Conservation (phyloP, 768 basidiomycete genomes). For the Pleurotus ostreatus region DNA sequence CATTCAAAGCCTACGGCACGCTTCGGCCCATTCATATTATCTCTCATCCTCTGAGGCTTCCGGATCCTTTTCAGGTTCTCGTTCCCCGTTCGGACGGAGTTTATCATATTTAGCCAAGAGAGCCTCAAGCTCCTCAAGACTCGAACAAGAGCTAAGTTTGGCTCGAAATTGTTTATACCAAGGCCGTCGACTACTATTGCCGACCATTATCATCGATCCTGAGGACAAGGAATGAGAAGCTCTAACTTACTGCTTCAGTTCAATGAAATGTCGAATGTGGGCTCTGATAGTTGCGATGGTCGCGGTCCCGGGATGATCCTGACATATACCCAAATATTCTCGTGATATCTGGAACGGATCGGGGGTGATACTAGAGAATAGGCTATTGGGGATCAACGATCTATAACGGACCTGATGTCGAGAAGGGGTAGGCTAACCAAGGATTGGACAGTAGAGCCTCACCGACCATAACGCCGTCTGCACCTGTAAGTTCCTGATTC, state of each 20-base stretch:
- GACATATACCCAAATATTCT: conserved; percentile 66
- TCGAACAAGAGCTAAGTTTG: conserved; percentile 36
- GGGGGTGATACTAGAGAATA: conserved; percentile 51
- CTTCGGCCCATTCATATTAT: too few species aligned
- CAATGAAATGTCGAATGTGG: conserved; percentile 66
- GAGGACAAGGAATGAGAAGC: conserved; percentile 4
- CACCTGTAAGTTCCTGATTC: conserved; percentile 54
- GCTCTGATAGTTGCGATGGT: conserved; percentile 48
- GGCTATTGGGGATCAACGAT: conserved; percentile 27
- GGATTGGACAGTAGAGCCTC: conserved; percentile 76
- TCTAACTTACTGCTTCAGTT: conserved; percentile 57
- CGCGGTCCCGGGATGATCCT: conserved; percentile 44
- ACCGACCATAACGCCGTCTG: conserved; percentile 79
- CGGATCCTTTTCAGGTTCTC: too few species aligned
- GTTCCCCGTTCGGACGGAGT: neutral
- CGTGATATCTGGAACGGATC: conserved; percentile 65
- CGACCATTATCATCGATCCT: neutral
- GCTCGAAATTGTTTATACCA: conserved; percentile 57
- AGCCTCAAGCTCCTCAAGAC: conserved; percentile 41
- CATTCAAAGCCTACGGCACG: too few species aligned
- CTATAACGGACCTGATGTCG: conserved; percentile 6
- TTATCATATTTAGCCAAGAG: conserved; percentile 24
- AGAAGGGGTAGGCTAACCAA: conserved; percentile 38
- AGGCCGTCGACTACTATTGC: conserved; percentile 39
- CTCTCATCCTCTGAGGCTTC: too few species aligned